Base-by-base conservation (phyloP, 169 alveolate genomes). In the Perkinsus olseni region DNA sequence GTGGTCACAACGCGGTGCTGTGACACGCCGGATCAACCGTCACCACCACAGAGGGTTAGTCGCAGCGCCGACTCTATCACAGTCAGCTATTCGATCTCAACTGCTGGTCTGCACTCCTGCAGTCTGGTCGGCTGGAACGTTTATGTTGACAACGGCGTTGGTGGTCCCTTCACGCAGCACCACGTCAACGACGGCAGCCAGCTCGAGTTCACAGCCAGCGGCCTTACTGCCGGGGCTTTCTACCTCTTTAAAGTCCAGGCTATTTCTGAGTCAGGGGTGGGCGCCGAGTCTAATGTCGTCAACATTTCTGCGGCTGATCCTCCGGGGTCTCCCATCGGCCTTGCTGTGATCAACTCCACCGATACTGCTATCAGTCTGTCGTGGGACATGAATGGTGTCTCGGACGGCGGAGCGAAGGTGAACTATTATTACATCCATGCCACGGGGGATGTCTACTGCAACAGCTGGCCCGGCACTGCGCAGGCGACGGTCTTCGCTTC, bases 201-300 rank as follows among this genome's bases (percentile, higher is more conserved):
- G 17, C 82, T 62, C 34, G 37, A 91, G 31, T 40, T 38, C 40
- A 91, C 93, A 13, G 74, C 62, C 39, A 38, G 74, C 6, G 93
- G 93, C 38, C 74, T 91, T 21, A 39, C 82, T 36, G 74, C 82
- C 21, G 36, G 74, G 31, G 74, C 39, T 11, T 91, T 39, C 74
- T 91, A 91, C 74, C 74, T 24, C 13, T 91, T 91, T 37, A 39
- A 91, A 39, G 93, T 91, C 38, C 93, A 91, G 39, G 74, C 93
- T 4, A 24, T 62, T 1, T 62, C 82, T 3, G 82, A 62, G 31
- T 62, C 82, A 24, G 82, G 82, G 8, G 37, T 24, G 1, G 82
- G 82, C 10, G 31, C 82, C 8, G 82, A 8, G 34, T 62, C 82
- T 24, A 62, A 28, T 28, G 82, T 62, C 31, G 82, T 62, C 31